Evolutionary conservation across 495 filamentous ascomycete species (phyloP).

Genomic region (Aspergillus ellipticus): DNA sequence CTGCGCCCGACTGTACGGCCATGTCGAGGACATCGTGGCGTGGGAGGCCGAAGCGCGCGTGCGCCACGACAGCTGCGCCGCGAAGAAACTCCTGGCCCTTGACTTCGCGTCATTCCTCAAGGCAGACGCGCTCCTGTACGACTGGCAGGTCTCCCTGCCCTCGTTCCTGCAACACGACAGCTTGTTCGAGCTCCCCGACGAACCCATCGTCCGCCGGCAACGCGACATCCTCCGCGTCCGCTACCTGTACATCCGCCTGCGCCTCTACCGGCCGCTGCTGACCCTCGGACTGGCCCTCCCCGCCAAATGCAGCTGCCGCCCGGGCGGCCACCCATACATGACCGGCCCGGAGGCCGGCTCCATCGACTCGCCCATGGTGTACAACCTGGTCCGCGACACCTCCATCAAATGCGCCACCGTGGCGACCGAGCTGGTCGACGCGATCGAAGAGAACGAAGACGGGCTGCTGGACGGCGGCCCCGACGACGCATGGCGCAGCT

Average conservation of each 20-base stretch:
- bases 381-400: conserved; percentile 7
- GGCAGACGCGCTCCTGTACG: conserved; percentile 7
- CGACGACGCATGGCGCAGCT: neutral
- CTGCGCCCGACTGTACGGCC: conserved; percentile 9
- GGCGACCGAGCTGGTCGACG: conserved; percentile 5
- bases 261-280: conserved; percentile 14
- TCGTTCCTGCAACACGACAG: neutral
- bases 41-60: conserved; percentile 11
- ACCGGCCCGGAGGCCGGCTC: neutral
- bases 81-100: conserved; percentile 12
- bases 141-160: conserved; percentile 8
- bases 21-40: conserved; percentile 13
- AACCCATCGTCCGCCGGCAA: conserved; percentile 12
- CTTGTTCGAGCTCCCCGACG: neutral
- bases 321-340: conserved; percentile 3
- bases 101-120: conserved; percentile 7
- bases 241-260: conserved; percentile 18
- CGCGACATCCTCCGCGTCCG: conserved; percentile 11
- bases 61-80: conserved; percentile 8
- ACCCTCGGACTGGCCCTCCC: conserved; percentile 11
- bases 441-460: conserved; percentile 5
- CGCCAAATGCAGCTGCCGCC: conserved; percentile 8
- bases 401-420: conserved; percentile 16
- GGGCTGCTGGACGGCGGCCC: neutral
- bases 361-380: conserved; percentile 3